These are phyloP conservation scores for Boletales sp. DNA, from an alignment of 768 basidiomycete species.

Conservation along the genomic window DNA sequence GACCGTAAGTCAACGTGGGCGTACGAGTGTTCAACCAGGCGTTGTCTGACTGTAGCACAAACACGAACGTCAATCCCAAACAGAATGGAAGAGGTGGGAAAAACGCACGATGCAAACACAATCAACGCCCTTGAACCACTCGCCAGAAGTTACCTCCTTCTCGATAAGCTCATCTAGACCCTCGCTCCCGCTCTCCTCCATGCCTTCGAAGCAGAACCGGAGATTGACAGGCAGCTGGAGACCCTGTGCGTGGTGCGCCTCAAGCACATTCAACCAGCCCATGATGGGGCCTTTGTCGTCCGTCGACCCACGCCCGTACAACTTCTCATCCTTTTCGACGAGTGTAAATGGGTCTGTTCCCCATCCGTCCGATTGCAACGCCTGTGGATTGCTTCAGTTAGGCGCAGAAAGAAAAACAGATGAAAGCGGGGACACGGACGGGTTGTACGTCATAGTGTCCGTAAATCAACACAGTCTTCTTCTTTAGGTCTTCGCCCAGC, in stretches of 20 bases:
- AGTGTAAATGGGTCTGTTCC: conserved; percentile 80
- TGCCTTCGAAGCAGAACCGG: conserved; percentile 91
- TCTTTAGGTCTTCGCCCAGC: conserved; percentile 78
- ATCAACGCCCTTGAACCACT: conserved; percentile 85
- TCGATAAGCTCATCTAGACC: conserved; percentile 86
- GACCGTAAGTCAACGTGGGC: conserved; percentile 80
- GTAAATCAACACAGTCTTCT: conserved; percentile 93
- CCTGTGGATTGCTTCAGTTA: conserved; percentile 22
- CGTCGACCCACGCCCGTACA: conserved; percentile 84
- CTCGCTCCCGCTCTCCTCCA: conserved; percentile 94
- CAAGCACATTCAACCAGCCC: conserved; percentile 86
- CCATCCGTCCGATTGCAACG: conserved; percentile 73
- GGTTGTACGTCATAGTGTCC: conserved; percentile 97
- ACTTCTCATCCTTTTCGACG: conserved; percentile 48
- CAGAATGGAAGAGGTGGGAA: not conserved
- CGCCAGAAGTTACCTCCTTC: conserved; percentile 64
- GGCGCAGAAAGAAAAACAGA: too few species aligned
- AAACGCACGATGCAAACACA: conserved; percentile 87
- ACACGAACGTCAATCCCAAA: not conserved
- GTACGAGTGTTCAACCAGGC: conserved; percentile 89
- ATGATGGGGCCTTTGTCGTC: conserved; percentile 91
- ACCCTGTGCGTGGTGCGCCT: conserved; percentile 69
- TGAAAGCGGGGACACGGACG: conserved; percentile 37
- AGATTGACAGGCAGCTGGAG: conserved; percentile 84
- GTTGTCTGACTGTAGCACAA: conserved; percentile 68